Conservation (phyloP, 345 rosid genomes). For the Erucastrum elatum region DNA sequence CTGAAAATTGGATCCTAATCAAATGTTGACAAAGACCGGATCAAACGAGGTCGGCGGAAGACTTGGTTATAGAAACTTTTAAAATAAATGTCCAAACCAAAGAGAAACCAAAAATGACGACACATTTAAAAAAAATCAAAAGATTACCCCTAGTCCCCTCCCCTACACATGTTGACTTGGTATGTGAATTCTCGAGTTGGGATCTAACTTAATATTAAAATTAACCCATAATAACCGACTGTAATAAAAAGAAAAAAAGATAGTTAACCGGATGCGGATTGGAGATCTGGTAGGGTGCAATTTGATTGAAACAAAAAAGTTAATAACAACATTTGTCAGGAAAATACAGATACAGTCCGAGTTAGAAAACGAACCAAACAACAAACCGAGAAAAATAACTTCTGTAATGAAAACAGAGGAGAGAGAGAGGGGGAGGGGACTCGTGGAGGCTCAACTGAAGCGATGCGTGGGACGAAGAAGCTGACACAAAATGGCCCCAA, state of each 20-base stretch:
- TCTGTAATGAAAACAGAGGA: neutral
- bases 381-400: neutral
- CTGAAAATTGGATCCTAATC: neutral
- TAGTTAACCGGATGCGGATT: neutral
- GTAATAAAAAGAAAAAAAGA: neutral
- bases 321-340: neutral
- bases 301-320: neutral
- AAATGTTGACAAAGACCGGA: neutral
- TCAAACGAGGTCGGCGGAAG: neutral
- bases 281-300: neutral
- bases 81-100: neutral
- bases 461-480: constrained; percentile 57
- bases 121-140: neutral
- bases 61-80: neutral
- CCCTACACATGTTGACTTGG: neutral
- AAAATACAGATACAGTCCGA: neutral
- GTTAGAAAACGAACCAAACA: neutral
- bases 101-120: neutral
- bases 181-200: neutral
- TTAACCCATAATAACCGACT: too few relatives aligned
- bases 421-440: constrained; percentile 32
- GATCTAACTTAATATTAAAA: neutral
- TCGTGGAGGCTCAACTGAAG: constrained; percentile 50
- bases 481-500: constrained; percentile 48
- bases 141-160: too few relatives aligned